phyloP scores from a whole-genome alignment of 2,329 filamentous ascomycete species.

The Hymenoscyphus albidus region DNA sequence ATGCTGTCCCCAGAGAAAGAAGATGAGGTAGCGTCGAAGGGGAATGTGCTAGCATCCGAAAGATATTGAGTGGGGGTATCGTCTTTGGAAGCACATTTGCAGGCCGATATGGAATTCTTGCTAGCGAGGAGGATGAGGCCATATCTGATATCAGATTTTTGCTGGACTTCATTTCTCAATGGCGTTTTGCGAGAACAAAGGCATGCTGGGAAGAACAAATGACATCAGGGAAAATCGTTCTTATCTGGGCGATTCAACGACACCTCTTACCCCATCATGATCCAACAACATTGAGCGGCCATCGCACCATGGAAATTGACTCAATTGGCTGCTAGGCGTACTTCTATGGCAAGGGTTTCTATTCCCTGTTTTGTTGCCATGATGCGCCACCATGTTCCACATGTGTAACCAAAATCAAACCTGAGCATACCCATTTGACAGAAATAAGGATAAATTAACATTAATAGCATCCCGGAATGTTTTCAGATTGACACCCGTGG shows the following conservation, averaged over 20 bases:
- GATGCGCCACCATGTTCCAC: slow-evolving; percentile 1
- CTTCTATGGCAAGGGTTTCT: slow-evolving; percentile 2
- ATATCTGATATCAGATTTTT: slow-evolving; percentile 13
- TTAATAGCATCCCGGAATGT: slow-evolving; percentile 1
- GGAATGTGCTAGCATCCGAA: slow-evolving; percentile 25
- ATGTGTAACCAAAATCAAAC: neutral
- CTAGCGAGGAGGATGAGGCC: slow-evolving; percentile 13
- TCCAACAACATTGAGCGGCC: slow-evolving; percentile 1
- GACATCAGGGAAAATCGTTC: slow-evolving; percentile 4
- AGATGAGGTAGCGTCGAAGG: slow-evolving; percentile 27
- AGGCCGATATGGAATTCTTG: slow-evolving; percentile 23
- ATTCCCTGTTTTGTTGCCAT: slow-evolving; percentile 1
- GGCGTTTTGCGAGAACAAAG: neutral
- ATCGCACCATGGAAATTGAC: slow-evolving; percentile 2
- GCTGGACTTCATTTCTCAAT: slow-evolving; percentile 4
- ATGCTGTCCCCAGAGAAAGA: slow-evolving; percentile 26
- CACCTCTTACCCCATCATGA: neutral
- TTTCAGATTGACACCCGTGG: neutral
- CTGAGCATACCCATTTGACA: neutral
- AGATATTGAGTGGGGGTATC: slow-evolving; percentile 25
- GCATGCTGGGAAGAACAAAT: slow-evolving; percentile 2
- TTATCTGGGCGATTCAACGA: slow-evolving; percentile 9
- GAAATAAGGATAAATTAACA: neutral
- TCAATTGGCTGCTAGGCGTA: slow-evolving; percentile 4
- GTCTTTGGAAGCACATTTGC: slow-evolving; percentile 22